Conservation (phyloP, 305 asterid genomes). For the Solanum hybrid region DNA sequence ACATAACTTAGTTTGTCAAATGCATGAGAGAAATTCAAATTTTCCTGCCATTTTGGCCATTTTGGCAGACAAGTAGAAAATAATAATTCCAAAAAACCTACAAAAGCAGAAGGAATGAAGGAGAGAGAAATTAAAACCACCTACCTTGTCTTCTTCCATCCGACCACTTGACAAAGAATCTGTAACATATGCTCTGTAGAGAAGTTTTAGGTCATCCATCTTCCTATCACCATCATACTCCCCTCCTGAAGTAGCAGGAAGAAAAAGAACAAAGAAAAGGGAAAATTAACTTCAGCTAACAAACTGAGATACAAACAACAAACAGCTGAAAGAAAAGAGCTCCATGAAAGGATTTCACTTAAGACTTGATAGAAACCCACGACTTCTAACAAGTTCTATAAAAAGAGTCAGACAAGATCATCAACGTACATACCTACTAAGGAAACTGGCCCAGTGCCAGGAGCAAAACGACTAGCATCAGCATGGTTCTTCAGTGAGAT, state of each 20-base stretch:
- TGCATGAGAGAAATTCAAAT: background rate
- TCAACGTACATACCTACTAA: constrained; percentile 46
- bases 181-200: constrained; percentile 59
- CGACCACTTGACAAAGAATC: constrained; percentile 77
- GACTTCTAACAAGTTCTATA: constrained; percentile 1
- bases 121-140: background rate
- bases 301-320: constrained; percentile 9
- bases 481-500: constrained; percentile 68
- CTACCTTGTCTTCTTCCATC: constrained; percentile 84
- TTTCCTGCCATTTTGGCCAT: background rate
- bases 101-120: background rate
- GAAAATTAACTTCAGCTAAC: constrained; percentile 19
- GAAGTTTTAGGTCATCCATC: constrained; percentile 76
- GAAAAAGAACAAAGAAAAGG: constrained; percentile 15
- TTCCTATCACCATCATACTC: constrained; percentile 69
- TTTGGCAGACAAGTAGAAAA: background rate
- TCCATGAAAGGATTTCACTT: background rate
- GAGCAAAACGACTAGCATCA: constrained; percentile 73
- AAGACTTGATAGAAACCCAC: background rate
- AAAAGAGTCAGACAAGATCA: background rate
- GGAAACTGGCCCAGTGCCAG: constrained; percentile 77
- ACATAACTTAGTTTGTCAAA: background rate
- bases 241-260: constrained; percentile 53
- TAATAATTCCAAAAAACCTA: background rate
- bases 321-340: background rate